A percentile compares a stretch with the other conserved stretches of the same genome.
phyloP scores from a whole-genome alignment of 768 basidiomycete genomes.

The Porphyrellus cyaneotinctus region DNA sequence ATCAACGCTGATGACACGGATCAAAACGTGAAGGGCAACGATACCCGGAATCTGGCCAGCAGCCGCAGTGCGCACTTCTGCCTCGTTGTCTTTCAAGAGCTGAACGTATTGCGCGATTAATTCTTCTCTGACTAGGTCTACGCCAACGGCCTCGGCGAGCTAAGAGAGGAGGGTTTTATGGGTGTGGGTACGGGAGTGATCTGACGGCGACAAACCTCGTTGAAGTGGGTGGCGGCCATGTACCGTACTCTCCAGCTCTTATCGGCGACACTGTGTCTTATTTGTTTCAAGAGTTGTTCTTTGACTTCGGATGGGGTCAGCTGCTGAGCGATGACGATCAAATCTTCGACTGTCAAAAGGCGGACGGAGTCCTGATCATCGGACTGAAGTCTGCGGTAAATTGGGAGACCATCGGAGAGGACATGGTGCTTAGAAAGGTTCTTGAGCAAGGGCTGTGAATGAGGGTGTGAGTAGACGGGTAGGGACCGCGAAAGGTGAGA shows the following conservation, averaged over 20 bases:
- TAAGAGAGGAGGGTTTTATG: conserved; percentile 26
- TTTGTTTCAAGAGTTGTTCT: conserved; percentile 82
- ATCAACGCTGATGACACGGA: conserved; percentile 4
- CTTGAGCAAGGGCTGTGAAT: conserved; percentile 66
- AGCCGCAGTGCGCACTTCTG: conserved; percentile 95
- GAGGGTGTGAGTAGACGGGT: conserved; percentile 10
- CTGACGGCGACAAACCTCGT: conserved; percentile 55
- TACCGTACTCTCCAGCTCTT: conserved; percentile 99
- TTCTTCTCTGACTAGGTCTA: conserved; percentile 89
- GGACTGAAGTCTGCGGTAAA: conserved; percentile 89
- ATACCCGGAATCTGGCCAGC: conserved; percentile 95
- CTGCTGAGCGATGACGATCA: conserved; percentile 87
- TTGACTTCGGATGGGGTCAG: conserved; percentile 87
- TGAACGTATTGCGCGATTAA: conserved; percentile 90
- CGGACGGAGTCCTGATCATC: conserved; percentile 99
- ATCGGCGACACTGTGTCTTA: conserved; percentile 84
- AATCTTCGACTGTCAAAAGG: conserved; percentile 89
- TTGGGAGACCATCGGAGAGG: conserved; percentile 79
- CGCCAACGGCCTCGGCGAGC: conserved; percentile 89
- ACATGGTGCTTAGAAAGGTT: conserved; percentile 78
- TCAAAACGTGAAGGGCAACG: conserved; percentile 9
- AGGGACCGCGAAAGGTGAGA: conserved; percentile 14
- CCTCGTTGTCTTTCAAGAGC: conserved; percentile 96
- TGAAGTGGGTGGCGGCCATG: conserved; percentile 97
- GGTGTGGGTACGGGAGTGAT: not conserved